Evolutionary conservation across 176 grass and related monocot genomes (phyloP).

Genomic region (Ampelocalamus luodianensis): DNA sequence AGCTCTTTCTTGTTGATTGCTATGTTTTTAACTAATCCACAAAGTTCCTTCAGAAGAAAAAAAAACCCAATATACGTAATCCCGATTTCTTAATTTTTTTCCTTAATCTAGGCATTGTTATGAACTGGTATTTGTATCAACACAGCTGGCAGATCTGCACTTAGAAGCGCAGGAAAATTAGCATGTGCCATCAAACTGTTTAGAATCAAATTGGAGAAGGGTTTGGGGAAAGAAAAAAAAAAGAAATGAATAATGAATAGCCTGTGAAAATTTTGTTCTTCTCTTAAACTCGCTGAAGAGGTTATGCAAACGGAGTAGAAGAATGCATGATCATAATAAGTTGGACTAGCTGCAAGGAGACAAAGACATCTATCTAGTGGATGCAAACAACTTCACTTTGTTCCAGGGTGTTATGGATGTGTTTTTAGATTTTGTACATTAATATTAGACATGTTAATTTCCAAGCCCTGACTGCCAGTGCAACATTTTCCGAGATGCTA

Average conservation of each 20-base stretch:
- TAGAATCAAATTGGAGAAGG: background rate
- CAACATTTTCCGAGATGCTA: background rate
- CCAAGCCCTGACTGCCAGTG: background rate
- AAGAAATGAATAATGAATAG: background rate
- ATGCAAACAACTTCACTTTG: background rate
- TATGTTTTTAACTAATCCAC: conserved; percentile 6
- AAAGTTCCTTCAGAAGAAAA: background rate
- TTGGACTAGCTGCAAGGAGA: background rate
- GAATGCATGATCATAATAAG: background rate
- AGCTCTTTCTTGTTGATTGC: background rate
- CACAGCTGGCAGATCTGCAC: background rate
- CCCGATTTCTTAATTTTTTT: background rate
- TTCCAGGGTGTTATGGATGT: background rate
- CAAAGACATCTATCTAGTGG: background rate
- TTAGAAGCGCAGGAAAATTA: background rate
- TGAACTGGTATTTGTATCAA: background rate
- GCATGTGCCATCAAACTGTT: background rate
- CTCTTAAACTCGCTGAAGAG: background rate
- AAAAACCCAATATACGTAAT: background rate
- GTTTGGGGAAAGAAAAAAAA: background rate
- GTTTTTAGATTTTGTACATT: background rate
- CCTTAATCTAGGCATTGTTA: background rate
- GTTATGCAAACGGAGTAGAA: background rate
- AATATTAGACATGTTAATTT: conserved; percentile 3
- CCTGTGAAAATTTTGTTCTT: background rate